Conservation (phyloP, 2,329 filamentous ascomycete species). For the Aspergillus floridensis region DNA sequence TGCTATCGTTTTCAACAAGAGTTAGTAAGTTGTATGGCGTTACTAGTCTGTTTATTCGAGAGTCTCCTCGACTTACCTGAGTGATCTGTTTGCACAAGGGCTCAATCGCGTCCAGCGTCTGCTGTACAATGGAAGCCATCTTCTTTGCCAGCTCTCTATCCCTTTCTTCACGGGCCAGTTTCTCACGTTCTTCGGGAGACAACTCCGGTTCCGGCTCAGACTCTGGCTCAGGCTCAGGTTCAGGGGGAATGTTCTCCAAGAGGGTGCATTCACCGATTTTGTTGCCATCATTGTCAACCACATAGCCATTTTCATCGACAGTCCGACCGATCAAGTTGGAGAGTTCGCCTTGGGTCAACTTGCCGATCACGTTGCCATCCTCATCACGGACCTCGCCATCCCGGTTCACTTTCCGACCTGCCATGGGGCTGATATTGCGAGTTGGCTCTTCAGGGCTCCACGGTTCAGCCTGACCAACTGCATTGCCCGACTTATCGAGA, state of each 20-base stretch:
- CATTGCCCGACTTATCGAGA: constrained; percentile 64
- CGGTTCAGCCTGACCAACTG: constrained; percentile 65
- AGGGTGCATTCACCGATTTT: constrained; percentile 62
- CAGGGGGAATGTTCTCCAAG: constrained; percentile 54
- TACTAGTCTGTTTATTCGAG: constrained; percentile 7
- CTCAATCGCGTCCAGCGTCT: constrained; percentile 78
- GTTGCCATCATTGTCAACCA: constrained; percentile 59
- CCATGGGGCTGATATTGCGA: constrained; percentile 59
- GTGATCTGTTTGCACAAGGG: constrained; percentile 84
- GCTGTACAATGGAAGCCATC: constrained; percentile 69
- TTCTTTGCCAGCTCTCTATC: constrained; percentile 75
- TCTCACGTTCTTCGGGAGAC: constrained; percentile 39
- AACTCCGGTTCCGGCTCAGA: not conserved
- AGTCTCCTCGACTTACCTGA: constrained; percentile 57
- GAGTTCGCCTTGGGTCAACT: constrained; percentile 44
- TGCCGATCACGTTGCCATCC: constrained; percentile 47
- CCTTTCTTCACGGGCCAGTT: constrained; percentile 58
- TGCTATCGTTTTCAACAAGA: constrained; percentile 47
- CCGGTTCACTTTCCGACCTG: constrained; percentile 51
- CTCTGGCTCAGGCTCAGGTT: constrained; percentile 30
- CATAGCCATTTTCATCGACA: constrained; percentile 50
- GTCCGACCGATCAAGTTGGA: constrained; percentile 40
- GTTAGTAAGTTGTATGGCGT: not conserved
- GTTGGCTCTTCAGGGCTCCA: constrained; percentile 60
- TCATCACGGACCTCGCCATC: constrained; percentile 48